Conservation (phyloP, 495 filamentous ascomycete genomes). For the Parachaetomium inaequale region DNA sequence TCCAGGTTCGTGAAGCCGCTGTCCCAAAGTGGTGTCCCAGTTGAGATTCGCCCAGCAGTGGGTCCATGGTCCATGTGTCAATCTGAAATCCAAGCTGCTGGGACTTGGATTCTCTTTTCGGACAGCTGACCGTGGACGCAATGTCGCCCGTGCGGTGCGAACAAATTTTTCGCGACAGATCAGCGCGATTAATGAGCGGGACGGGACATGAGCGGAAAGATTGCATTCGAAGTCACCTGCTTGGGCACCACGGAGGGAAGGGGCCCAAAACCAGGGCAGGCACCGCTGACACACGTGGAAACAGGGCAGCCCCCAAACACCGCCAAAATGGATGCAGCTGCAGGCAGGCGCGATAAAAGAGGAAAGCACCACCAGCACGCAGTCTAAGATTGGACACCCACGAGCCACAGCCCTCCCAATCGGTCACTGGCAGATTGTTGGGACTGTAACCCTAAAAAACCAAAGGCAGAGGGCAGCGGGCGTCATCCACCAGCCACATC, state of each 20-base stretch:
- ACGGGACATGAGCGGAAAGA: background rate
- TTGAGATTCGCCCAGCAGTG: conserved; percentile 1
- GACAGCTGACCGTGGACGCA: background rate
- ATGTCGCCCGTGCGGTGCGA: conserved; percentile 1
- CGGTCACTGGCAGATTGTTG: background rate
- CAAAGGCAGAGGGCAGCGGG: background rate
- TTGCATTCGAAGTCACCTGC: background rate
- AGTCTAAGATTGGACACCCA: conserved; percentile 21
- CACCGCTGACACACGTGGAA: background rate
- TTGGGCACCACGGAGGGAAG: background rate
- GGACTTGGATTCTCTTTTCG: conserved; percentile 5
- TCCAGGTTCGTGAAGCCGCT: background rate
- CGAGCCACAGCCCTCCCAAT: conserved; percentile 17
- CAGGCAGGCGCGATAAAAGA: conserved; percentile 11
- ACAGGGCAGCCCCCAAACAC: background rate
- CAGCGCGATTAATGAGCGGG: background rate
- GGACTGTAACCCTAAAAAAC: conserved; percentile 10
- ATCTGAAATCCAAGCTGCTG: conserved; percentile 3
- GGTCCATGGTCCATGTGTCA: conserved; percentile 1
- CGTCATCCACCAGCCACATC: conserved; percentile 12
- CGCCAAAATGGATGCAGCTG: conserved; percentile 4
- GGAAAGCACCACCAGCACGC: conserved; percentile 13
- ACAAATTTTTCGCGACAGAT: conserved; percentile 14
- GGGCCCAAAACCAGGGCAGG: conserved; percentile 1
- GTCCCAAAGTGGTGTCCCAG: background rate